Evolutionary conservation across 495 filamentous ascomycete species (phyloP), one percentile per base, ranked within the genome.

Genomic region (Friedmanniomyces simplex): DNA sequence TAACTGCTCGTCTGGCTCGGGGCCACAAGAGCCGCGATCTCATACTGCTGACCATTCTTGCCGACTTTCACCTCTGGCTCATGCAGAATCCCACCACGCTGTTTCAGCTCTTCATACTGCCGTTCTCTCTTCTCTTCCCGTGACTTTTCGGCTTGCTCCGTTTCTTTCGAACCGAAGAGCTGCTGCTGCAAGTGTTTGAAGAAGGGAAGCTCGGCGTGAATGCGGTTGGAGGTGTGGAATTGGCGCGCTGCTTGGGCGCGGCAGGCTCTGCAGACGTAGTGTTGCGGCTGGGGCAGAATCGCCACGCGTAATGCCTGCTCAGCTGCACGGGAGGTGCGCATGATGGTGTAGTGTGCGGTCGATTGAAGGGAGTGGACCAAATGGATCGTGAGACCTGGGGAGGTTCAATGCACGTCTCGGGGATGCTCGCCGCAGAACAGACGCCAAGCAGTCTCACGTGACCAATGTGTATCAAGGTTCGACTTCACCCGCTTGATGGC

Each of bases 1-100:
- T 90, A 90, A 3, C 66, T 52, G 30, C 57, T 39, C 24, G 50
- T 57, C 1, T 45, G 8, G 10, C 14, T 42, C 14, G 57, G 34
- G 8, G 57, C 57, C 20, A 60, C 52, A 2, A 60, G 10, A 1
- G 46, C 57, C 18, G 61, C 61, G 45, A 64, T 47, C 36, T 57
- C 59, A 30, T 63, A 62, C 36, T 56, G 28, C 46, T 45, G 41
- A 26, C 60, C 55, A 47, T 66, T 63, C 58, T 70, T 64, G 60
- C 68, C 58, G 20, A 53, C 55, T 61, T 63, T 64, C 54, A 52
- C 49, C 34, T 32, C 30, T 25, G 34, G 30, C 49, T 21, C 26
- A 2, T 22, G 5, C 10, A 4, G 6, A 25, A 5, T 22, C 16
- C 16, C 12, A 36, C 16, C 12, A 36, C 49, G 18, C 25, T 49